phyloP scores from a whole-genome alignment of 2,329 filamentous ascomycete species.

The Fonsecaea erecta region DNA sequence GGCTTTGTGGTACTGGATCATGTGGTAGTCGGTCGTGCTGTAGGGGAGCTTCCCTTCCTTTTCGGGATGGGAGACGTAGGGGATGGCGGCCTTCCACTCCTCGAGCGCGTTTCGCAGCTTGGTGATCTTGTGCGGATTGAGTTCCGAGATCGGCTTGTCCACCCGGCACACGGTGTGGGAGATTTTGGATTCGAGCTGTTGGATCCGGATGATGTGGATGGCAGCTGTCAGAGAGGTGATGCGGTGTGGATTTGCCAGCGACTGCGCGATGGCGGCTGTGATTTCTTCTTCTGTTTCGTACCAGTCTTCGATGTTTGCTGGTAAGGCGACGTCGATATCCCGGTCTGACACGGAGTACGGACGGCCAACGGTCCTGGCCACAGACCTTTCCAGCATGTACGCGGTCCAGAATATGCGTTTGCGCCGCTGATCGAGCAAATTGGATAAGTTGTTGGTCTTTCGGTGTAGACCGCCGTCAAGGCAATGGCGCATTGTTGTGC shows the following conservation, averaged over 20 bases:
- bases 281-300: conserved; percentile 4
- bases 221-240: conserved; percentile 1
- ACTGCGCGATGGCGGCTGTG: neutral
- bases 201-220: conserved; percentile 3
- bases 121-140: conserved; percentile 5
- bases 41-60: conserved; percentile 1
- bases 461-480: conserved; percentile 4
- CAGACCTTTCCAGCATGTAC: conserved; percentile 9
- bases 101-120: neutral
- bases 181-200: conserved; percentile 4
- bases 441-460: neutral
- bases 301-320: conserved; percentile 8
- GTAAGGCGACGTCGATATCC: conserved; percentile 3
- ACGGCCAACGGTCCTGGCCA: conserved; percentile 6
- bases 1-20: conserved; percentile 8
- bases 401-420: conserved; percentile 9
- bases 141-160: neutral
- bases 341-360: neutral
- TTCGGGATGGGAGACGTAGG: neutral
- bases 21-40: conserved; percentile 6
- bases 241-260: neutral
- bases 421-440: conserved; percentile 4
- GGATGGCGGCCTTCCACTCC: conserved; percentile 10
- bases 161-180: neutral
- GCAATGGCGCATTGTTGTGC: conserved; percentile 7